These are phyloP conservation scores for Forsythia suspensa DNA, from an alignment of 257 asterid species.

Conservation along the genomic window DNA sequence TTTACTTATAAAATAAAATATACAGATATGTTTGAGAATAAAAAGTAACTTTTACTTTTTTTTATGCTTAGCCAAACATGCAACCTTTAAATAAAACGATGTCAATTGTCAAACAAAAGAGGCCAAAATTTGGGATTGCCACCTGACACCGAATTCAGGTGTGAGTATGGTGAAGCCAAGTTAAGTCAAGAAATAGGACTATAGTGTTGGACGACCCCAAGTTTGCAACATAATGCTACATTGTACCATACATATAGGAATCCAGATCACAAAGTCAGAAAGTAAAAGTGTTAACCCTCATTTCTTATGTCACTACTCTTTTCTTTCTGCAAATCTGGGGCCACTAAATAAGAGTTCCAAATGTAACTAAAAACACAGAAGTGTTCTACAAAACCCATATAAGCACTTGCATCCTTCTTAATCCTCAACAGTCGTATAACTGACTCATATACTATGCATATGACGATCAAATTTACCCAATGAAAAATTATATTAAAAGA, in stretches of 20 bases:
- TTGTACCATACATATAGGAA: neutral
- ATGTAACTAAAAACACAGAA: neutral
- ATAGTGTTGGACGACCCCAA: neutral
- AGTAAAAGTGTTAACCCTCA: neutral
- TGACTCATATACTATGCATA: neutral
- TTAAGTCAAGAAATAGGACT: neutral
- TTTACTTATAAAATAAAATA: too few species aligned
- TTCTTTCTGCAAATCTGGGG: neutral
- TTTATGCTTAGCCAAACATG: neutral
- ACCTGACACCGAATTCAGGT: neutral
- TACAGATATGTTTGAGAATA: too few species aligned
- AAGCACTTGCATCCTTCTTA: neutral
- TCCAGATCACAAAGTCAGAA: neutral
- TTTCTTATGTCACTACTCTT: neutral
- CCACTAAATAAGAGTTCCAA: neutral
- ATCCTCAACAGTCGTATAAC: neutral
- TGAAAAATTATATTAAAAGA: neutral
- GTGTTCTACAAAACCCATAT: neutral
- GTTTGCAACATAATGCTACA: neutral
- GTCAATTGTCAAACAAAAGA: neutral
- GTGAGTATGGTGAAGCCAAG: neutral
- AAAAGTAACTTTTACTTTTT: too few species aligned
- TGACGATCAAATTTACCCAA: neutral
- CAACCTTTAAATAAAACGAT: too few species aligned
- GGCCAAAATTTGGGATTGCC: neutral